Conservation (phyloP, 2,329 filamentous ascomycete species). For the Sphaceloma murrayae region DNA sequence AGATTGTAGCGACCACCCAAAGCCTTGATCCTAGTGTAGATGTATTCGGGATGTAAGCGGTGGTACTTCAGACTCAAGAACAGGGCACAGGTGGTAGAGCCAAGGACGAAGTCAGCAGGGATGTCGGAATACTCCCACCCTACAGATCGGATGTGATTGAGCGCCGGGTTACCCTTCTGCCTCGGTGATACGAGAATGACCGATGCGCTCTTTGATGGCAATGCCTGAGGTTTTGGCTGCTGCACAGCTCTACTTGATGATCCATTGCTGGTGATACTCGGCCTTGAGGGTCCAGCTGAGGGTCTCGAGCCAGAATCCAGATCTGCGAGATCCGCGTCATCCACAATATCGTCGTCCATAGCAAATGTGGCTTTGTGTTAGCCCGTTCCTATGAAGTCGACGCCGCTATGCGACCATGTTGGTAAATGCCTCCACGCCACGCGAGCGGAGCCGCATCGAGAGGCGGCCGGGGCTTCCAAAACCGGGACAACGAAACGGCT, state of each 20-base stretch:
- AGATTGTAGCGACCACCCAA: conserved; percentile 80
- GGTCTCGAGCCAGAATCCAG: conserved; percentile 31
- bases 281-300: conserved; percentile 22
- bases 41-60: conserved; percentile 92
- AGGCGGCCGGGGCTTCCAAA: conserved; percentile 9
- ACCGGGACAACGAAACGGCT: too few relatives aligned
- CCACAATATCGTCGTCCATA: conserved; percentile 42
- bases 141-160: conserved; percentile 69
- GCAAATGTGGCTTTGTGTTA: too few relatives aligned
- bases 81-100: conserved; percentile 76
- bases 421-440: too few relatives aligned
- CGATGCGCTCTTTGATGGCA: conserved; percentile 60
- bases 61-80: conserved; percentile 97
- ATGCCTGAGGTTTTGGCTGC: conserved; percentile 81
- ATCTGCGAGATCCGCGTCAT: conserved; percentile 31
- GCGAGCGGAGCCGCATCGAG: too few relatives aligned
- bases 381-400: too few relatives aligned
- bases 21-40: conserved; percentile 82
- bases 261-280: conserved; percentile 20
- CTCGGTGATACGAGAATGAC: conserved; percentile 82
- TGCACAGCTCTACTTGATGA: conserved; percentile 47
- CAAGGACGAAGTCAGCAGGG: conserved; percentile 85
- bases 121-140: conserved; percentile 98
- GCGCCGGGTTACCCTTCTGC: conserved; percentile 89
- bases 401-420: too few relatives aligned